A percentile compares a stretch with the other conserved stretches of the same genome.
phyloP scores from a whole-genome alignment of 2,329 filamentous ascomycete genomes.

The Colletotrichum tofieldiae region DNA sequence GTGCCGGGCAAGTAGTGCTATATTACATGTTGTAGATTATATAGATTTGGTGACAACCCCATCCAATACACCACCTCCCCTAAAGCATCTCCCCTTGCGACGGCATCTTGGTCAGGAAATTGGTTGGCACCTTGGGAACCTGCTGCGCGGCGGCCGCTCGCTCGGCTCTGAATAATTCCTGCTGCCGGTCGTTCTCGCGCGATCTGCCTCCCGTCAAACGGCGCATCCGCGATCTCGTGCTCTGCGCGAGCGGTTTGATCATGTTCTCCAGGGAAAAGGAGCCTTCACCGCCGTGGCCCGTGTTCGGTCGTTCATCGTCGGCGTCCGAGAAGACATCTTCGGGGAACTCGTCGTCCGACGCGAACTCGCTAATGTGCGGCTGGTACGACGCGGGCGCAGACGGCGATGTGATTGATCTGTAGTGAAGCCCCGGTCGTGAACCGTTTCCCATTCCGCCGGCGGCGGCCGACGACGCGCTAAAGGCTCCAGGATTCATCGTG shows the following conservation, averaged over 20 bases:
- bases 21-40: constrained; percentile 6
- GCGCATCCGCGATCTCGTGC: constrained; percentile 72
- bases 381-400: constrained; percentile 71
- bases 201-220: constrained; percentile 72
- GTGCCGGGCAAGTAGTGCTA: background rate
- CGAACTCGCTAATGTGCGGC: constrained; percentile 71
- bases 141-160: constrained; percentile 56
- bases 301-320: constrained; percentile 70
- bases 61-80: background rate
- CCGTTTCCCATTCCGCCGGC: constrained; percentile 12
- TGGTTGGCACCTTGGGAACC: constrained; percentile 58
- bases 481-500: constrained; percentile 74
- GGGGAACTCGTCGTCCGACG: constrained; percentile 82
- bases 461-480: constrained; percentile 61
- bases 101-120: constrained; percentile 52
- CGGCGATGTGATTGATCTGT: constrained; percentile 89
- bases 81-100: constrained; percentile 57
- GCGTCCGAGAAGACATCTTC: constrained; percentile 87
- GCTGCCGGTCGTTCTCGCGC: constrained; percentile 55
- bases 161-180: constrained; percentile 54
- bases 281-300: constrained; percentile 58
- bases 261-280: constrained; percentile 74
- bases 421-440: constrained; percentile 79
- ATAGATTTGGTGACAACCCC: constrained; percentile 2
- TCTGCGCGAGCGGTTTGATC: constrained; percentile 71